phyloP scores from a whole-genome alignment of 1,284 basidiomycete genomes.

The Bondarzewia mesenterica region DNA sequence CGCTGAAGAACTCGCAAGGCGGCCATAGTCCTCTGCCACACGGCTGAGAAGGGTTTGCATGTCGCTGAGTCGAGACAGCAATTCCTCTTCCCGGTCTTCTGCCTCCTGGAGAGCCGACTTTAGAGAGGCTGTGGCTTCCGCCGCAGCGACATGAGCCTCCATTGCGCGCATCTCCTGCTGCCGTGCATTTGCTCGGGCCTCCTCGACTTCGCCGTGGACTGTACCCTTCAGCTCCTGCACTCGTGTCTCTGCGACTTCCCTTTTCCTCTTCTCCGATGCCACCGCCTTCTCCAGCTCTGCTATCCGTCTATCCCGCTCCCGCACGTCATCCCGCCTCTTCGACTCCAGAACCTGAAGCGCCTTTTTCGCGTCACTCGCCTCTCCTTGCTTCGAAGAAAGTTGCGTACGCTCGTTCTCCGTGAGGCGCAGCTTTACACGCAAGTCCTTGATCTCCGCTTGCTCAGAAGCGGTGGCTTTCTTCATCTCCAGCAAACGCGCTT shows the following conservation, averaged over 20 bases:
- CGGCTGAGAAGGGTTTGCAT: slow-evolving; percentile 34
- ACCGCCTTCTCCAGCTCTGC: slow-evolving; percentile 48
- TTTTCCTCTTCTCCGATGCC: slow-evolving; percentile 39
- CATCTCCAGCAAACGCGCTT: slow-evolving; percentile 47
- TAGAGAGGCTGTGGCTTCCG: slow-evolving; percentile 22
- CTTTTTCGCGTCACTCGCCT: slow-evolving; percentile 44
- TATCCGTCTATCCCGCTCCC: slow-evolving; percentile 45
- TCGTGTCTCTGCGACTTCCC: slow-evolving; percentile 36
- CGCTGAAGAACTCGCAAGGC: slow-evolving; percentile 44
- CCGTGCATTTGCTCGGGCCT: slow-evolving; percentile 25
- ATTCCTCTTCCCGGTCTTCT: slow-evolving; percentile 30
- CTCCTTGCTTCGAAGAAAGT: slow-evolving; percentile 41
- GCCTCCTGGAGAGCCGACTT: slow-evolving; percentile 17
- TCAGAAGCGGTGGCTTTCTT: slow-evolving; percentile 42
- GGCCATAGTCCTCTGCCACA: slow-evolving; percentile 52
- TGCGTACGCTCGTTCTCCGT: slow-evolving; percentile 53
- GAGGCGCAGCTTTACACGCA: slow-evolving; percentile 48
- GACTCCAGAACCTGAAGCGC: slow-evolving; percentile 39
- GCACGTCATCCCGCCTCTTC: slow-evolving; percentile 42
- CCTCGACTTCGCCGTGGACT: slow-evolving; percentile 32
- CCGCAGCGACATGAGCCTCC: slow-evolving; percentile 21
- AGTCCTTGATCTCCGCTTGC: slow-evolving; percentile 54
- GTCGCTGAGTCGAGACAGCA: slow-evolving; percentile 42
- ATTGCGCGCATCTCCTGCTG: slow-evolving; percentile 30
- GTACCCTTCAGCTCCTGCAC: slow-evolving; percentile 35